Conservation (phyloP, 2,329 filamentous ascomycete species). For the Aspergillus japonicus region DNA sequence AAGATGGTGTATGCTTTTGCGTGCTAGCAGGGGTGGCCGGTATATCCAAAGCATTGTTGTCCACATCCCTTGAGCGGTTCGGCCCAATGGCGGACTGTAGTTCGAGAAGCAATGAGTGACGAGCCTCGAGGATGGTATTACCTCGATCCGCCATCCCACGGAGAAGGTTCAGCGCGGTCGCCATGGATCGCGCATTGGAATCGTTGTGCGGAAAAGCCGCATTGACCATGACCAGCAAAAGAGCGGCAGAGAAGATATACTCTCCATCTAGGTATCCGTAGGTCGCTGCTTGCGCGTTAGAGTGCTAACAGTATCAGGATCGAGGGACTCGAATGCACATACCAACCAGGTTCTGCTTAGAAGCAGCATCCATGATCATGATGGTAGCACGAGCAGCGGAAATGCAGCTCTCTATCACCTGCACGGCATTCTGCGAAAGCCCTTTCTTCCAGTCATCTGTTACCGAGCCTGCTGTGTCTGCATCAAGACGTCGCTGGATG, state of each 20-base stretch:
- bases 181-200: conserved; percentile 47
- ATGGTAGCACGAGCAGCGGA: conserved; percentile 51
- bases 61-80: conserved; percentile 9
- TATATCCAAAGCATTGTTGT: not conserved
- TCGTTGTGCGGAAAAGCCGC: conserved; percentile 51
- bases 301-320: too few relatives aligned
- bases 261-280: conserved; percentile 60
- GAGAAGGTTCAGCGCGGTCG: conserved; percentile 48
- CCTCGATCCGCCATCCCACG: conserved; percentile 54
- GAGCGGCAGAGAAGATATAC: conserved; percentile 55
- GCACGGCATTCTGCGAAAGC: conserved; percentile 49
- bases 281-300: conserved; percentile 41
- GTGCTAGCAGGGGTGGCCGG: conserved; percentile 19
- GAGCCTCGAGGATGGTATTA: conserved; percentile 50
- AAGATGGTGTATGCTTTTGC: conserved; percentile 13
- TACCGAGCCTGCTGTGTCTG: conserved; percentile 32
- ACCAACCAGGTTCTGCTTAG: conserved; percentile 53
- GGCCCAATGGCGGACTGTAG: conserved; percentile 33
- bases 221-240: conserved; percentile 57
- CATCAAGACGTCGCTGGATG: conserved; percentile 49
- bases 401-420: conserved; percentile 55
- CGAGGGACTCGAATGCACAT: conserved; percentile 16
- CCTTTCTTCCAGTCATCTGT: conserved; percentile 49
- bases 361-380: conserved; percentile 50
- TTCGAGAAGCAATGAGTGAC: conserved; percentile 40